Evolutionary conservation across 2,329 filamentous ascomycete genomes (phyloP).

Genomic region (Aureobasidium pullulans): DNA sequence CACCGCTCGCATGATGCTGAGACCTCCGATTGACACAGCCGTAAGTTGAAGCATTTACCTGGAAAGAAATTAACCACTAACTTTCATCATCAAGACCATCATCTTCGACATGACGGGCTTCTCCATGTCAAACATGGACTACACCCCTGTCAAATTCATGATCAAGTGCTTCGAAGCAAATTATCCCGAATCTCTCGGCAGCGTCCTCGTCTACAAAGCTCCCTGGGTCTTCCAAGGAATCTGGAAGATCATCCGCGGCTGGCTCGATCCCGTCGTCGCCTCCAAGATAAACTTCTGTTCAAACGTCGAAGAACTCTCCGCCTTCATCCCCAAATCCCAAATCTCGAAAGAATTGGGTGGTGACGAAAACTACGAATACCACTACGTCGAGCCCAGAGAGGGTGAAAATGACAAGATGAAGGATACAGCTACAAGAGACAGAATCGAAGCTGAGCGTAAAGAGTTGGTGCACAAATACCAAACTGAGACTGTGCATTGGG

Average conservation of each 20-base stretch:
- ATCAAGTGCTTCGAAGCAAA: constrained; percentile 99
- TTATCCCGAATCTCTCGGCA: constrained; percentile 86
- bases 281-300: constrained; percentile 91
- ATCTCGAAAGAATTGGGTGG: constrained; percentile 82
- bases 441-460: constrained; percentile 56
- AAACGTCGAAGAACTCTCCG: constrained; percentile 66
- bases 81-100: constrained; percentile 55
- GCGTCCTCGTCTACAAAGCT: constrained; percentile 88
- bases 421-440: constrained; percentile 52
- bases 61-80: not conserved
- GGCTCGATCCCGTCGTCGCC: constrained; percentile 95
- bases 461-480: constrained; percentile 68
- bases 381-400: constrained; percentile 66
- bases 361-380: constrained; percentile 75
- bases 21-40: constrained; percentile 79
- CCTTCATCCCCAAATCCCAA: constrained; percentile 62
- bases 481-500: constrained; percentile 67
- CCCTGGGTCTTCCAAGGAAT: constrained; percentile 98
- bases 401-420: constrained; percentile 74
- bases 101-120: constrained; percentile 64
- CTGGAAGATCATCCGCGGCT: constrained; percentile 90
- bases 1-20: constrained; percentile 76
- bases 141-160: constrained; percentile 96
- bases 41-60: constrained; percentile 48
- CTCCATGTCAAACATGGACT: constrained; percentile 68